Evolutionary conservation across 2,329 filamentous ascomycete species (phyloP).

Genomic region (Pseudogymnoascus sp.): DNA sequence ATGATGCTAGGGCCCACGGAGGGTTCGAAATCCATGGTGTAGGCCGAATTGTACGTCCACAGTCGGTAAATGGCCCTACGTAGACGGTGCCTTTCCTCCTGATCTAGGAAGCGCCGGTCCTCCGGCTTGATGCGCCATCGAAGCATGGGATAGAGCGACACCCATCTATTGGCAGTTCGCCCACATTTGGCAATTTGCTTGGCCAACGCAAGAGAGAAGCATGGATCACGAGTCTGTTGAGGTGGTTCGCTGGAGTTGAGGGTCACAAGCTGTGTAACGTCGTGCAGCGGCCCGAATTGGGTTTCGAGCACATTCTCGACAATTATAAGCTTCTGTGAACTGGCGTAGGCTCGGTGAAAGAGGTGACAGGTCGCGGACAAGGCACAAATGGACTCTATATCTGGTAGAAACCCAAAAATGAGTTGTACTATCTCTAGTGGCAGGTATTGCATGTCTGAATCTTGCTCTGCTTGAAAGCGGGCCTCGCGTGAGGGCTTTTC

Average conservation of each 20-base stretch:
- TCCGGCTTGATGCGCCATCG: constrained; percentile 25
- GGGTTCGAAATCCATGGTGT: constrained; percentile 20
- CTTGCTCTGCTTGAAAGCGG: neutral
- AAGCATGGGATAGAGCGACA: constrained; percentile 26
- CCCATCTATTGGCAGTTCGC: constrained; percentile 24
- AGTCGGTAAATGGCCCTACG: constrained; percentile 25
- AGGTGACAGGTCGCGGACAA: constrained; percentile 4
- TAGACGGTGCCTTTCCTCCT: constrained; percentile 22
- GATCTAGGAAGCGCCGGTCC: constrained; percentile 23
- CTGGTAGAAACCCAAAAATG: constrained; percentile 1
- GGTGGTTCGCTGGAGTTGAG: constrained; percentile 2
- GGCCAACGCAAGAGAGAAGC: constrained; percentile 7
- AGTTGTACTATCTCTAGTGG: constrained; percentile 10
- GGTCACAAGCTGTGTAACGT: constrained; percentile 11
- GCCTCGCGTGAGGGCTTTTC: neutral
- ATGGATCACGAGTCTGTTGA: neutral
- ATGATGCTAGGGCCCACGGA: neutral
- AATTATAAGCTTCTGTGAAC: constrained; percentile 10
- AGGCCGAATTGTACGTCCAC: constrained; percentile 27
- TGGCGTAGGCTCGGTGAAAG: neutral
- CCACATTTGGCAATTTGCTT: constrained; percentile 24
- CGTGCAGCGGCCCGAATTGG: constrained; percentile 9
- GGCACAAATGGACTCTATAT: neutral
- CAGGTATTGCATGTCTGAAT: constrained; percentile 9
- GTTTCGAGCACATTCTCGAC: constrained; percentile 3